These are phyloP conservation scores for Coemansia sp. DNA, from an alignment of 192 early-diverging fungal genomes.

Conservation along the genomic window DNA sequence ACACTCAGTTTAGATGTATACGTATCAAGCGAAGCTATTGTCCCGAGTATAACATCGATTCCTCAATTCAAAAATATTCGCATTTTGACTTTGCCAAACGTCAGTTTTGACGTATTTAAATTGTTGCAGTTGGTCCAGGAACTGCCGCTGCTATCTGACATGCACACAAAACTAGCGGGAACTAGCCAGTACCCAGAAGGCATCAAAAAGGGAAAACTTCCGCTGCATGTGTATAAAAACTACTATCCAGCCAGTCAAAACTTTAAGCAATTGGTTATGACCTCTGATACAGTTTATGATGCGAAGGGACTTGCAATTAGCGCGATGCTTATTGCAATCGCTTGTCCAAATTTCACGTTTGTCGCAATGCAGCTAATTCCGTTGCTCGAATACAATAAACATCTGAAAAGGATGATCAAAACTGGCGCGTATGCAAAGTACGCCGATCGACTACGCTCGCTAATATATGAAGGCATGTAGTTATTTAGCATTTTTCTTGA, in stretches of 20 bases:
- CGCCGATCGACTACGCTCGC: not conserved
- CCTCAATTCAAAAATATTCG: too few species aligned
- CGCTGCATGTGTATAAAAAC: slow-evolving; percentile 3
- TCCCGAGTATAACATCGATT: too few species aligned
- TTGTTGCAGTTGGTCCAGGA: not conserved
- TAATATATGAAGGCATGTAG: not conserved
- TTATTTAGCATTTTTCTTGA: too few species aligned
- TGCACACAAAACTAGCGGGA: not conserved
- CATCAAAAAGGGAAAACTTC: not conserved
- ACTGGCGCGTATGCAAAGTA: not conserved
- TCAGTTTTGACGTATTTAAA: too few species aligned
- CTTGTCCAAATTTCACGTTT: slow-evolving; percentile 3
- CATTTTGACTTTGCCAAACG: too few species aligned
- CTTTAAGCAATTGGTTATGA: not conserved
- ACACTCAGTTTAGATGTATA: too few species aligned
- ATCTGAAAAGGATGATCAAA: not conserved
- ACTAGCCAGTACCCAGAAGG: not conserved
- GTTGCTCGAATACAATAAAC: not conserved
- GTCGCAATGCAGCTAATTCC: not conserved
- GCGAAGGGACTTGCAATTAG: not conserved
- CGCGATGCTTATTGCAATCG: slow-evolving; percentile 1
- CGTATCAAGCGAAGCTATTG: too few species aligned
- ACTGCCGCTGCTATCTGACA: not conserved
- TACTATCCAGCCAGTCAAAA: not conserved
- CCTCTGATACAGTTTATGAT: too few species aligned